Evolutionary conservation across 495 filamentous ascomycete species (phyloP).

Genomic region (Penicillium bovifimosum): DNA sequence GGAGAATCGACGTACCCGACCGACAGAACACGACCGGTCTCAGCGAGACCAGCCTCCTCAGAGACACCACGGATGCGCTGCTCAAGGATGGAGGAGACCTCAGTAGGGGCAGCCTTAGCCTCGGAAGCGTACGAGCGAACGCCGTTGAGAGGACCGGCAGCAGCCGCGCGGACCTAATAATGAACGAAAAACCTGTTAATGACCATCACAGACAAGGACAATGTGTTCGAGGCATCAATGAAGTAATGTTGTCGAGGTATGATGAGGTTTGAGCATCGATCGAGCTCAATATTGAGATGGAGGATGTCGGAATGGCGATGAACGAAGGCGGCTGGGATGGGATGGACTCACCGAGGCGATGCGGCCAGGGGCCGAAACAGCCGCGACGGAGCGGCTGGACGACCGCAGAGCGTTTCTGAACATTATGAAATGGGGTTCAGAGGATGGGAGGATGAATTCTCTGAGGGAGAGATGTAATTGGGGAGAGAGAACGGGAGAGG

Average conservation of each 20-base stretch:
- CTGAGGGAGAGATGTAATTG: constrained; percentile 48
- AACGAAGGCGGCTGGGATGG: constrained; percentile 34
- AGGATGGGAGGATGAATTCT: constrained; percentile 42
- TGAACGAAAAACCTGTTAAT: constrained; percentile 46
- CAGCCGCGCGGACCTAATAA: constrained; percentile 75
- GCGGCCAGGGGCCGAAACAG: constrained; percentile 83
- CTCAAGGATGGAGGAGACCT: constrained; percentile 98
- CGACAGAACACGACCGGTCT: constrained; percentile 97
- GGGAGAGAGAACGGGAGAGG: constrained; percentile 43
- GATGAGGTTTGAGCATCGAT: constrained; percentile 32
- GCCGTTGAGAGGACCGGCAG: constrained; percentile 67
- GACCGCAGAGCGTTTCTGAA: constrained; percentile 97
- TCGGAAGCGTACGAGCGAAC: constrained; percentile 86
- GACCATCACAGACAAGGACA: constrained; percentile 24
- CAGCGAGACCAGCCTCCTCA: constrained; percentile 92
- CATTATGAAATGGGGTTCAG: constrained; percentile 65
- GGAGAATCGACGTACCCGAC: constrained; percentile 75
- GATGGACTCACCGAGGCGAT: constrained; percentile 80
- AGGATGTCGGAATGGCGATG: constrained; percentile 26
- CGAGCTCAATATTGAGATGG: constrained; percentile 39
- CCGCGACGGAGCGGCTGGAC: constrained; percentile 88
- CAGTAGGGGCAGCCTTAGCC: constrained; percentile 91
- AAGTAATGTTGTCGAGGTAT: constrained; percentile 21
- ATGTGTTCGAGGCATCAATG: constrained; percentile 24
- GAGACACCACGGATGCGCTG: constrained; percentile 96